phyloP scores from a whole-genome alignment of 805 yeast genomes.

The Metschnikowia dekortorum region DNA sequence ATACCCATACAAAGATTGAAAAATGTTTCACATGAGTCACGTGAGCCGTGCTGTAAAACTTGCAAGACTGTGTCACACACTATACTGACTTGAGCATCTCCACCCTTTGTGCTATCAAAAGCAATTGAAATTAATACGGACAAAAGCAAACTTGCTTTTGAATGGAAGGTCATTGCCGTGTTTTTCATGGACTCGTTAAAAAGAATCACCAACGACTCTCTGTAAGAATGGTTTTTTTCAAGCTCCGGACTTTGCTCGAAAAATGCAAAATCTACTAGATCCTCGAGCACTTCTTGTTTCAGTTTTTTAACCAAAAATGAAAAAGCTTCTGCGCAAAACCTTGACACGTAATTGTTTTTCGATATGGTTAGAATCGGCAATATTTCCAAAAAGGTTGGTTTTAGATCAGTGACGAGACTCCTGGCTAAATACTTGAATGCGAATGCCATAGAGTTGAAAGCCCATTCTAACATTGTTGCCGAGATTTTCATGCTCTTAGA shows the following conservation, averaged over 20 bases:
- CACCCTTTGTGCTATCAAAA: constrained; percentile 4
- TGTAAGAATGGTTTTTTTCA: constrained; percentile 44
- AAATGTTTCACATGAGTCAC: constrained; percentile 43
- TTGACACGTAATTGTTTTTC: constrained; percentile 59
- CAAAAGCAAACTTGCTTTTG: constrained; percentile 56
- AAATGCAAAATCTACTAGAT: constrained; percentile 44
- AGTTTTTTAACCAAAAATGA: constrained; percentile 78
- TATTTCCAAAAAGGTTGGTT: constrained; percentile 64
- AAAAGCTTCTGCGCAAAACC: constrained; percentile 88
- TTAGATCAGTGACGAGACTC: constrained; percentile 54
- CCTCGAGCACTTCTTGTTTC: constrained; percentile 40
- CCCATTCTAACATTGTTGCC: constrained; percentile 69
- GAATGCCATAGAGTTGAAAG: constrained; percentile 81
- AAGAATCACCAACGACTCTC: constrained; percentile 54
- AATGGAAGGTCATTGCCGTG: constrained; percentile 68
- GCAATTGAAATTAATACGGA: constrained; percentile 38
- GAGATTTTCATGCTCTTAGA: constrained; percentile 53
- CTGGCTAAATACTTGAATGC: constrained; percentile 82
- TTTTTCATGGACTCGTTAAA: constrained; percentile 73
- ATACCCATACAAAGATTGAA: constrained; percentile 30
- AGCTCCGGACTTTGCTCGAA: constrained; percentile 26
- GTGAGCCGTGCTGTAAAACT: constrained; percentile 49
- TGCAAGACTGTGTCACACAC: constrained; percentile 56
- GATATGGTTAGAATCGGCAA: constrained; percentile 58
- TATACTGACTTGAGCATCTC: constrained; percentile 21